Percentiles rank a stretch among this genome's conserved stretches.
Evolutionary conservation across 768 basidiomycete species (phyloP).

Genomic region (Boletellus ananiceps): DNA sequence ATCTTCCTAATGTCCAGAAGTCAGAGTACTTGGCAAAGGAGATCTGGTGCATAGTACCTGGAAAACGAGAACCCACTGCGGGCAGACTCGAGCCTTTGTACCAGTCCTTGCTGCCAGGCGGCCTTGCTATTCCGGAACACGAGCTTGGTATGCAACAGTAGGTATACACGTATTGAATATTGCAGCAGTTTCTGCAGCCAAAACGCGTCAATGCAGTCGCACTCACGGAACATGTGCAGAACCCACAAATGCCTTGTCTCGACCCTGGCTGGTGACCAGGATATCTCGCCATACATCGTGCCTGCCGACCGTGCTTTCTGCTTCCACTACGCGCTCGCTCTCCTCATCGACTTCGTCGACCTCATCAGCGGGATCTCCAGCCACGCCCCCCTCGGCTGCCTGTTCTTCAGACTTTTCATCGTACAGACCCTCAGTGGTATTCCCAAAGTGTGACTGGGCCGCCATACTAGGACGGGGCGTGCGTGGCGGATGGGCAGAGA

Average conservation of each 20-base stretch:
- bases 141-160: conserved; percentile 61
- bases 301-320: conserved; percentile 44
- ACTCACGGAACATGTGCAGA: not conserved
- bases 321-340: conserved; percentile 40
- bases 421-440: conserved; percentile 30
- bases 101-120: conserved; percentile 53
- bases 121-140: conserved; percentile 41
- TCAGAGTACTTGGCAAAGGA: conserved; percentile 1
- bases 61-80: conserved; percentile 66
- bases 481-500: conserved; percentile 73
- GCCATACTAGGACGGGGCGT: conserved; percentile 49
- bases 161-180: conserved; percentile 72
- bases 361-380: conserved; percentile 24
- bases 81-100: conserved; percentile 51
- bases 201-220: not conserved
- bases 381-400: conserved; percentile 15
- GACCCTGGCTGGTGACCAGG: conserved; percentile 68
- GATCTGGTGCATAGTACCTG: conserved; percentile 43
- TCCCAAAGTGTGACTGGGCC: conserved; percentile 24
- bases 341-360: conserved; percentile 47
- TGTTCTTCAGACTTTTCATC: conserved; percentile 41
- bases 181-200: conserved; percentile 74
- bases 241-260: conserved; percentile 84
- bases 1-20: conserved; percentile 52
- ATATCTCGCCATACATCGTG: conserved; percentile 82